phyloP scores from a whole-genome alignment of 768 basidiomycete species.

The Tricholomella constricta region DNA sequence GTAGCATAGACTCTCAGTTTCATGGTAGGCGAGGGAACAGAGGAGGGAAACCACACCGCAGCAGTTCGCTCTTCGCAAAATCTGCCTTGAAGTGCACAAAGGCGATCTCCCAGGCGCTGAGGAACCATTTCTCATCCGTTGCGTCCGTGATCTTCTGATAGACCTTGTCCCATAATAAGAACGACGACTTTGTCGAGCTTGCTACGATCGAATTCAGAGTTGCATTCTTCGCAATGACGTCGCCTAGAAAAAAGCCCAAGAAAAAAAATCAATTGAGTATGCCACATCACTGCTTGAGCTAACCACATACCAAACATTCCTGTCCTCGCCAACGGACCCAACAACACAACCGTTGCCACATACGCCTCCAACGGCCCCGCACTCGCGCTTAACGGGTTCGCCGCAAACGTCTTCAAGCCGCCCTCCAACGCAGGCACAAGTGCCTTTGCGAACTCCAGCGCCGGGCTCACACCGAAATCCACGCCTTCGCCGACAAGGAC shows the following conservation, averaged over 20 bases:
- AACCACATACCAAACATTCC: slow-evolving; percentile 53
- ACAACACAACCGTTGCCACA: slow-evolving; percentile 66
- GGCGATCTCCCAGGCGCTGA: slow-evolving; percentile 60
- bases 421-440: slow-evolving; percentile 62
- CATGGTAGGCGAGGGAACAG: background rate
- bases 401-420: slow-evolving; percentile 64
- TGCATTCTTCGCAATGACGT: slow-evolving; percentile 49
- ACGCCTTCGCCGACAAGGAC: slow-evolving; percentile 53
- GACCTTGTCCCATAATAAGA: slow-evolving; percentile 86
- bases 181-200: slow-evolving; percentile 70
- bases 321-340: slow-evolving; percentile 58
- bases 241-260: slow-evolving; percentile 34
- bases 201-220: slow-evolving; percentile 49
- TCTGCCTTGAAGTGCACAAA: slow-evolving; percentile 50
- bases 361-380: slow-evolving; percentile 85
- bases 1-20: background rate
- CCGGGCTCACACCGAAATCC: slow-evolving; percentile 19
- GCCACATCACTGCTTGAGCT: background rate
- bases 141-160: slow-evolving; percentile 68
- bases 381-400: slow-evolving; percentile 58
- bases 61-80: slow-evolving; percentile 49
- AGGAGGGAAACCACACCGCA: slow-evolving; percentile 51
- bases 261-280: slow-evolving; percentile 1
- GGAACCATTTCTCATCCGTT: slow-evolving; percentile 75
- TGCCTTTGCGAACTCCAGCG: too few species aligned